These are phyloP conservation scores for Zygosaccharomyces rouxii DNA, from an alignment of 805 yeast genomes.

Conservation along the genomic window DNA sequence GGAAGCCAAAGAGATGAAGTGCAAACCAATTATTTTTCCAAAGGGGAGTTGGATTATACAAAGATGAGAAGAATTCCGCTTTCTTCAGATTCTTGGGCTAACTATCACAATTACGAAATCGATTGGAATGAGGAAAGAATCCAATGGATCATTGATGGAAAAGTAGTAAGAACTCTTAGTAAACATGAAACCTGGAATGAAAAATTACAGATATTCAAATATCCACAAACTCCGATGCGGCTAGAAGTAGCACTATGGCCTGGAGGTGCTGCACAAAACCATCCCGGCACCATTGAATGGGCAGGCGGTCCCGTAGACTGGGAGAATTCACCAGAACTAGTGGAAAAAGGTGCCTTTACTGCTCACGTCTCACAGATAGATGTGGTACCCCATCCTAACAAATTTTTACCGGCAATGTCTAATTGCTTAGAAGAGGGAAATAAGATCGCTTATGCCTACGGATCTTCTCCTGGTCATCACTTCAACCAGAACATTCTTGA, in stretches of 20 bases:
- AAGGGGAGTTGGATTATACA: constrained; percentile 66
- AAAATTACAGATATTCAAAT: constrained; percentile 48
- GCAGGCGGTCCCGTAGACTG: constrained; percentile 88
- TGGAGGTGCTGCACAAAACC: constrained; percentile 53
- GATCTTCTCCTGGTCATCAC: constrained; percentile 3
- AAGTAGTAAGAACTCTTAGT: constrained; percentile 54
- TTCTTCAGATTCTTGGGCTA: constrained; percentile 49
- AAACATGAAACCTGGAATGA: constrained; percentile 61
- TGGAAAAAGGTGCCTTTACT: constrained; percentile 69
- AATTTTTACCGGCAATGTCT: constrained; percentile 13
- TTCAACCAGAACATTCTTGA: constrained; percentile 16
- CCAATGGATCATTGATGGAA: constrained; percentile 71
- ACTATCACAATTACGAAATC: constrained; percentile 69
- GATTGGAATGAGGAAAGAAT: constrained; percentile 77
- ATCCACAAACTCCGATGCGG: constrained; percentile 73
- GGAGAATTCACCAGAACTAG: constrained; percentile 64
- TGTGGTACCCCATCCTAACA: constrained; percentile 56
- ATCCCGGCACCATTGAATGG: constrained; percentile 70
- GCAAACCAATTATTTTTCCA: constrained; percentile 77
- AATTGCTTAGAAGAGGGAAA: constrained; percentile 10
- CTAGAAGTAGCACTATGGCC: constrained; percentile 79
- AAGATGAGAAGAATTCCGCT: constrained; percentile 38
- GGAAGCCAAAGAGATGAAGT: constrained; percentile 65
- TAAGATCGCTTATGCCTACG: constrained; percentile 11
- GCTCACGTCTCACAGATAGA: constrained; percentile 54